Evolutionary conservation across 2,329 filamentous ascomycete species (phyloP).

Genomic region (Diaporthe caulivora): DNA sequence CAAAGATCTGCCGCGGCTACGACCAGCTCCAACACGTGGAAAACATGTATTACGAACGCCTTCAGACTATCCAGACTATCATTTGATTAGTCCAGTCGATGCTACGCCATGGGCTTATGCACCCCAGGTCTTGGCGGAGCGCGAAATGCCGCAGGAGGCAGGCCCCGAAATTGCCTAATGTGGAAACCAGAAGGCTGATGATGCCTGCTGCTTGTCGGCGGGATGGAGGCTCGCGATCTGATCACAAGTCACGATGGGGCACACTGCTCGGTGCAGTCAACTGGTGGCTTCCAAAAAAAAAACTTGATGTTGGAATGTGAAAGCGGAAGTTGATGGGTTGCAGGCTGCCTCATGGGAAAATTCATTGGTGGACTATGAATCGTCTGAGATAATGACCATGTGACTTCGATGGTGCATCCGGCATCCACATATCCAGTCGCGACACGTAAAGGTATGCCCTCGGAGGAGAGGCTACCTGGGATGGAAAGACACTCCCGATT

Average conservation of each 20-base stretch:
- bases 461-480: not conserved
- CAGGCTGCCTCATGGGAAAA: too few relatives aligned
- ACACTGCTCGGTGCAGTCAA: not conserved
- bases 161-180: constrained; percentile 35
- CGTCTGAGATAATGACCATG: not conserved
- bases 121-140: constrained; percentile 32
- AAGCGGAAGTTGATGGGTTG: not conserved
- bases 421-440: not conserved
- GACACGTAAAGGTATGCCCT: not conserved
- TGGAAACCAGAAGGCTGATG: not conserved
- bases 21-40: not conserved
- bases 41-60: not conserved
- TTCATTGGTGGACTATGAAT: not conserved
- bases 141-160: constrained; percentile 17
- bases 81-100: not conserved
- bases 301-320: not conserved
- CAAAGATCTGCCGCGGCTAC: not conserved
- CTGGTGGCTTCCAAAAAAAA: not conserved
- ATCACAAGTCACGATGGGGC: not conserved
- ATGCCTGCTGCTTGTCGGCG: not conserved
- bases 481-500: not conserved
- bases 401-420: not conserved
- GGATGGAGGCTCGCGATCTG: not conserved
- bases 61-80: not conserved
- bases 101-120: not conserved